phyloP scores from a whole-genome alignment of 1,284 basidiomycete species.

The Boletus semigastroideus region DNA sequence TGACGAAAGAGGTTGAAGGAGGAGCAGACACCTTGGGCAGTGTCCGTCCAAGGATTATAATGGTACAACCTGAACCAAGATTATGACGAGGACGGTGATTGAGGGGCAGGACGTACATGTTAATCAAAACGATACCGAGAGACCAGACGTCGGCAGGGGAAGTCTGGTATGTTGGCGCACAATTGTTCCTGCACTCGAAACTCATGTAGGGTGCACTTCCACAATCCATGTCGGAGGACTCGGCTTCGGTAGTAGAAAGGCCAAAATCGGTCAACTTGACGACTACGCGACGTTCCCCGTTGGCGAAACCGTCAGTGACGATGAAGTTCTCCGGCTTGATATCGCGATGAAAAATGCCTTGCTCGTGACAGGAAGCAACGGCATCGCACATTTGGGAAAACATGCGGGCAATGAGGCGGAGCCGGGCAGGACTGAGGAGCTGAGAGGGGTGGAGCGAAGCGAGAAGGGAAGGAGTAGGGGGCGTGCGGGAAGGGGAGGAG shows the following conservation, averaged over 20 bases:
- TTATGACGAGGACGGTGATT: conserved; percentile 1
- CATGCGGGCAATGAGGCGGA: conserved; percentile 94
- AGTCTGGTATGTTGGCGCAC: conserved; percentile 90
- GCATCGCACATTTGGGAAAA: conserved; percentile 98
- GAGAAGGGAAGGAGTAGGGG: conserved; percentile 91
- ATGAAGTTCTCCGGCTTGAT: conserved; percentile 99
- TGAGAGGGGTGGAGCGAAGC: conserved; percentile 83
- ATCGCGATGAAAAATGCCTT: conserved; percentile 92
- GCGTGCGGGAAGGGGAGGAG: conserved; percentile 55
- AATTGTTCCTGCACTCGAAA: conserved; percentile 97
- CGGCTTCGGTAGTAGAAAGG: conserved; percentile 84
- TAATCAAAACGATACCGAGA: conserved; percentile 96
- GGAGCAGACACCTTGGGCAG: conserved; percentile 69
- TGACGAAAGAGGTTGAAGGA: conserved; percentile 85
- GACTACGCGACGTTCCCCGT: conserved; percentile 68
- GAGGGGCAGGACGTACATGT: conserved; percentile 62
- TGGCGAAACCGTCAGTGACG: conserved; percentile 78
- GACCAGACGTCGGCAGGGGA: conserved; percentile 98
- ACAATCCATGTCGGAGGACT: conserved; percentile 96
- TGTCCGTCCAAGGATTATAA: conserved; percentile 97
- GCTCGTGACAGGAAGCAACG: conserved; percentile 93
- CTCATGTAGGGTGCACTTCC: conserved; percentile 99
- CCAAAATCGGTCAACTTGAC: conserved; percentile 99
- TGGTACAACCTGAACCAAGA: conserved; percentile 79
- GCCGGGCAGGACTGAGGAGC: conserved; percentile 82